phyloP scores from a whole-genome alignment of 2,329 filamentous ascomycete genomes.

The Thelonectria discophora region DNA sequence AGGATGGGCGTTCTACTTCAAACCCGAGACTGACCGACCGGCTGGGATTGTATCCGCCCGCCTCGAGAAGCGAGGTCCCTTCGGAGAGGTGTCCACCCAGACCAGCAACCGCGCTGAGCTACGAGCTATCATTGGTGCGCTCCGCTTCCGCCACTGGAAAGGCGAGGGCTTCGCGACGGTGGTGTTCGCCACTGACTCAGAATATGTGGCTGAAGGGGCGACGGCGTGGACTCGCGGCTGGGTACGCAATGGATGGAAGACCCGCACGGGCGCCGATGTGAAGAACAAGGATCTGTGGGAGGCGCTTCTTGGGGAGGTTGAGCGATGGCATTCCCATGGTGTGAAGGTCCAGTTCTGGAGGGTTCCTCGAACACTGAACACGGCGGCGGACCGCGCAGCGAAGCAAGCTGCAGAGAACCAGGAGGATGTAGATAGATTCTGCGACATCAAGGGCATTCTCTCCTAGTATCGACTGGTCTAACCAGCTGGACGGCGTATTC shows the following conservation, averaged over 20 bases:
- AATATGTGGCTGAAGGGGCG: slow-evolving; percentile 24
- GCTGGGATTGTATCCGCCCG: slow-evolving; percentile 37
- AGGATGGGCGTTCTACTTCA: slow-evolving; percentile 51
- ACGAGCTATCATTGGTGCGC: slow-evolving; percentile 20
- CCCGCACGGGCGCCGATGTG: slow-evolving; percentile 44
- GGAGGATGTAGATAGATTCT: too few species aligned
- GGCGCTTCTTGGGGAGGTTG: slow-evolving; percentile 52
- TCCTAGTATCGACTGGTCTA: too few species aligned
- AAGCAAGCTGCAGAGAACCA: slow-evolving; percentile 43
- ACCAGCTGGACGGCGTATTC: too few species aligned
- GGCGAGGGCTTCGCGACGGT: slow-evolving; percentile 46
- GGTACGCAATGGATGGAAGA: slow-evolving; percentile 55
- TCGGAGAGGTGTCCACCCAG: slow-evolving; percentile 47
- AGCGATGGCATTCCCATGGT: slow-evolving; percentile 41
- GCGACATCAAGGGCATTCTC: too few species aligned
- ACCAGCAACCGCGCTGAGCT: slow-evolving; percentile 53
- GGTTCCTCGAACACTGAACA: slow-evolving; percentile 56
- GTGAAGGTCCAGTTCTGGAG: slow-evolving; percentile 57
- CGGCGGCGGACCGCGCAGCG: slow-evolving; percentile 52
- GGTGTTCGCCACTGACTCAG: slow-evolving; percentile 48
- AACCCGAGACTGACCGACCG: not conserved
- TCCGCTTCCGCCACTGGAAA: slow-evolving; percentile 33
- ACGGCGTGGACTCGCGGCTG: slow-evolving; percentile 19
- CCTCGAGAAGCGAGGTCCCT: slow-evolving; percentile 55
- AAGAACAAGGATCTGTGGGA: slow-evolving; percentile 65